Evolutionary conservation across 2,329 filamentous ascomycete species (phyloP), one percentile per base, ranked within the genome.

Genomic region (Colletotrichum australisinense): DNA sequence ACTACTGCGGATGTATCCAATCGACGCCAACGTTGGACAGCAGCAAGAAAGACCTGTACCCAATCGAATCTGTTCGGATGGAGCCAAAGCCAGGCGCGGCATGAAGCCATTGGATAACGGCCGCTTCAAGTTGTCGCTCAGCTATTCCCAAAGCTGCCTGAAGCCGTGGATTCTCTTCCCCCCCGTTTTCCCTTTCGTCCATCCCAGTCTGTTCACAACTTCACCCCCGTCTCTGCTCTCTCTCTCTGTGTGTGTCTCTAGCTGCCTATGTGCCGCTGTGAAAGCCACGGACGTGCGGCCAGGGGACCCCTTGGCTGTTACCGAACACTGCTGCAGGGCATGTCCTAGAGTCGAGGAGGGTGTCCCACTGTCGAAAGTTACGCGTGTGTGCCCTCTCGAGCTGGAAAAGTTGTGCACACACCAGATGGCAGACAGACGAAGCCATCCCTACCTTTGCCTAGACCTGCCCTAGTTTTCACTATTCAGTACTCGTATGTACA

Each of bases 91-190:
- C 55, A 53, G 67, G 49, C 69, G 56, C 69, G 69, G 69, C 65
- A 69, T 63, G 69, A 58, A 16, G 58, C 69, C 65, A 72, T 69
- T 72, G 69, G 65, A 32, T 52, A 30, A 32, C 42, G 42, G 66
- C 53, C 59, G 70, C 67, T 53, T 69, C 66, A 56, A 73, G 55
- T 30, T 55, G 66, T 53, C 32, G 65, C 59, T 32, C 65, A 59
- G 65, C 55, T 67, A 59, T 38, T 19, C 69, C 66, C 69, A 69
- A 63, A 69, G 32, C 38, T 42, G 63, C 64, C 56, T 67, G 67
- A 26, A 58, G 32, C 28, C 52, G 52, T 58, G 4, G 53, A 5
- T 42, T 30, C 42, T 24, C 30, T 32, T 19, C n/a, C 30, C 26
- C n/a, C n/a, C 32, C 26, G 24, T 65, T 65, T 55, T 56, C 63